phyloP scores from a whole-genome alignment of 1,284 basidiomycete genomes.

The Moniliophthora roreri region DNA sequence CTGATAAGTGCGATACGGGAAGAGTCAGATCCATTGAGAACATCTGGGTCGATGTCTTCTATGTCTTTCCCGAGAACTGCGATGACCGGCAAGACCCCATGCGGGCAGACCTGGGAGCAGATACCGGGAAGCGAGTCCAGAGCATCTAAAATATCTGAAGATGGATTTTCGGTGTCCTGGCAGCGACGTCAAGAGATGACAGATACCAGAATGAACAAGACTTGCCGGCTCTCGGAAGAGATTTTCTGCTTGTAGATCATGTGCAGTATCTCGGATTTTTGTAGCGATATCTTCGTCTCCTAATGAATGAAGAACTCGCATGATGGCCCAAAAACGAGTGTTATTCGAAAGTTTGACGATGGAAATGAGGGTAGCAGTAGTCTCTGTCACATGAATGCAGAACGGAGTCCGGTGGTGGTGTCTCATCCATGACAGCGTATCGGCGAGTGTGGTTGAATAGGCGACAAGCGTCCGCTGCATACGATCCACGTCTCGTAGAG shows the following conservation, averaged over 20 bases:
- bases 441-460: not conserved
- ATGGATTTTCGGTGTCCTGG: not conserved
- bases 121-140: not conserved
- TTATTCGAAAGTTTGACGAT: not conserved
- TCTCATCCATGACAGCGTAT: not conserved
- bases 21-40: not conserved
- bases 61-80: not conserved
- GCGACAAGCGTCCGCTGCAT: not conserved
- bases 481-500: not conserved
- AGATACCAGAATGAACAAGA: not conserved
- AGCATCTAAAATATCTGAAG: not conserved
- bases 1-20: not conserved
- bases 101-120: not conserved
- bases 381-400: not conserved
- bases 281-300: not conserved
- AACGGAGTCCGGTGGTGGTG: not conserved
- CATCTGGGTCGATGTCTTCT: not conserved
- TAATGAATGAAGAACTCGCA: not conserved
- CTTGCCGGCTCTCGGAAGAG: not conserved
- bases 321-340: not conserved
- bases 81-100: not conserved
- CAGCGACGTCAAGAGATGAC: not conserved
- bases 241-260: not conserved
- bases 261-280: not conserved
- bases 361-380: not conserved